Conservation (phyloP, 441 rosid species). For the Flueggea neowawraea region DNA sequence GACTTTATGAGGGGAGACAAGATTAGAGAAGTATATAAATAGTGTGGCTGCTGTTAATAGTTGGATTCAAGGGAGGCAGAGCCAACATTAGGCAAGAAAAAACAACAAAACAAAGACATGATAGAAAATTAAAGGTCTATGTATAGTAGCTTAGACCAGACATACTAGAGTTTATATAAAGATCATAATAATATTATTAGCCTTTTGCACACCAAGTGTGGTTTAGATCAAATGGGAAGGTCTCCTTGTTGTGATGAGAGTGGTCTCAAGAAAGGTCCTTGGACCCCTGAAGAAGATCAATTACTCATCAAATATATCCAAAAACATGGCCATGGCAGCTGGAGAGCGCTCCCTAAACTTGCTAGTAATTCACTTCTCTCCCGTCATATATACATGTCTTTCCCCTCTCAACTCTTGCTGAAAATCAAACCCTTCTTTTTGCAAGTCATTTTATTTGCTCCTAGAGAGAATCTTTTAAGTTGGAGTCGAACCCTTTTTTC, state of each 20-base stretch:
- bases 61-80: slow-evolving; percentile 44
- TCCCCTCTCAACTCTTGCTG: neutral
- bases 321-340: slow-evolving; percentile 86
- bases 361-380: slow-evolving; percentile 29
- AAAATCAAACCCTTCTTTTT: too few relatives aligned
- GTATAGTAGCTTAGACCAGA: too few relatives aligned
- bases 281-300: slow-evolving; percentile 94
- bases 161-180: too few relatives aligned
- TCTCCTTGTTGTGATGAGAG: slow-evolving; percentile 84
- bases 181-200: too few relatives aligned
- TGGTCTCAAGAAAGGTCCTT: slow-evolving; percentile 92
- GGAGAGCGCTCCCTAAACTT: slow-evolving; percentile 93
- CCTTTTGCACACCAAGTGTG: too few relatives aligned
- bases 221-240: slow-evolving; percentile 65
- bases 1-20: slow-evolving; percentile 4
- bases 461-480: too few relatives aligned
- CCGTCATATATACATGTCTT: neutral
- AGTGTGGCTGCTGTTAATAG: slow-evolving; percentile 40
- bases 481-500: too few relatives aligned
- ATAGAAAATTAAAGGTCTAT: too few relatives aligned
- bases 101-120: too few relatives aligned
- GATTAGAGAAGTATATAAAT: slow-evolving; percentile 38
- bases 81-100: too few relatives aligned
- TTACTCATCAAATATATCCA: slow-evolving; percentile 62
- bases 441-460: too few relatives aligned